Evolutionary conservation across 495 filamentous ascomycete genomes (phyloP), one percentile per base, ranked within the genome.

Genomic region (Aspergillus conjunctus): DNA sequence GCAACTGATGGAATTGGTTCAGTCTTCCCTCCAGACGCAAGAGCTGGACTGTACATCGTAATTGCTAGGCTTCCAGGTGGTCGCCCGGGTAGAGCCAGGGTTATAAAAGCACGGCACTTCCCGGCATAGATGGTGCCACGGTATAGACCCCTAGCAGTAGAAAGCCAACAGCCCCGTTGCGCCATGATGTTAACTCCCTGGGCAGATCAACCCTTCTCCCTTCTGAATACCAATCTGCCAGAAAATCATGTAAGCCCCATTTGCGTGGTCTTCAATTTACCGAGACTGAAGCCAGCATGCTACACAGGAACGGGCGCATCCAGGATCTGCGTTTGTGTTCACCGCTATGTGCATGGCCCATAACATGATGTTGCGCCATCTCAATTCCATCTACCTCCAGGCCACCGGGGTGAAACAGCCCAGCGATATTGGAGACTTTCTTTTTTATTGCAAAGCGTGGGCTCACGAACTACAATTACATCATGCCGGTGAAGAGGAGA

Each of bases 351-450:
- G 12, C 20, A n/a, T 51, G 4, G 48, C 48, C 0, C 48, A 51
- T 21, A 51, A 51, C 21, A 20, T 51, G 48, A 51, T 14, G 26
- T 14, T 51, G 18, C 48, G 48, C 48, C 48, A 51, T 21, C 48
- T 51, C 1, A 51, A 51, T 26, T n/a, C 48, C 17, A 51, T 51
- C 48, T 51, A 51, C 17, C 18, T 51, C 4, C 48, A 51, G 20
- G 48, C 48, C 10, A 51, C 48, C 1, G 48, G 48, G 4, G 48
- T 51, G 6, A 5, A 8, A 11, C 17, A 1, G 1, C 1, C 48
- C 17, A 26, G 7, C 4, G 48, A 51, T 14, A 22, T 26, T 4
- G 2, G 21, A 20, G 48, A 51, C 48, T 51, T 51, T 26, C 48
- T 51, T 26, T 51, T 51, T 21, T 51, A 21, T 26, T 51, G 48